These are phyloP conservation scores for Myxozyma geophila DNA, from an alignment of 805 yeast species.

Conservation along the genomic window DNA sequence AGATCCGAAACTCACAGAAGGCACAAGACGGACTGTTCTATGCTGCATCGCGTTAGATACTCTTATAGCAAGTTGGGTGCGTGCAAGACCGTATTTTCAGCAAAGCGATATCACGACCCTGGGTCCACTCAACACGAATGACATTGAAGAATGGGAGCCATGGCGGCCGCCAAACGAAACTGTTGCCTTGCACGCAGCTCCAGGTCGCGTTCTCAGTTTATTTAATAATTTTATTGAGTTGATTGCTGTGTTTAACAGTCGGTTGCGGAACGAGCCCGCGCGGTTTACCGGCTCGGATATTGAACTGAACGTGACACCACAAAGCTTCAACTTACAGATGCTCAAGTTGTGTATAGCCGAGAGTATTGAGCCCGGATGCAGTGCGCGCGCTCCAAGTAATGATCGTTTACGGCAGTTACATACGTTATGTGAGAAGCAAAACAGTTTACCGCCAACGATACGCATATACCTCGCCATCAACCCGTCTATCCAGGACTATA, in stretches of 20 bases:
- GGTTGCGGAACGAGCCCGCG: neutral
- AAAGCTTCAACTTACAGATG: neutral
- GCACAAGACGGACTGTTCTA: neutral
- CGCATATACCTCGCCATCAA: neutral
- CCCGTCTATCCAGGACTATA: neutral
- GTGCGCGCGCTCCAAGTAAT: neutral
- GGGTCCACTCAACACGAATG: neutral
- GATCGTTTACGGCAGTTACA: neutral
- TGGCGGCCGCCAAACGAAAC: neutral
- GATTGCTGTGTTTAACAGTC: neutral
- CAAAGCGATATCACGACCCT: neutral
- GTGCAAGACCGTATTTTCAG: neutral
- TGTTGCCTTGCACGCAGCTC: neutral
- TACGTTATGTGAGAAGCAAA: neutral
- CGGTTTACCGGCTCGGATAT: neutral
- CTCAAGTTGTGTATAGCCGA: neutral
- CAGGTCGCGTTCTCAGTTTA: neutral
- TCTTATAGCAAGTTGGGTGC: neutral
- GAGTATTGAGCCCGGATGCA: neutral
- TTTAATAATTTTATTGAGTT: neutral
- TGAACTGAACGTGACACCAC: neutral
- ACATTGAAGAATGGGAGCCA: neutral
- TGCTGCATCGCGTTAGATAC: neutral
- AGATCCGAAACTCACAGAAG: neutral
- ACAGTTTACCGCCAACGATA: neutral